Conservation (phyloP, 2,329 filamentous ascomycete genomes). For the Trichoderma lentiforme region DNA sequence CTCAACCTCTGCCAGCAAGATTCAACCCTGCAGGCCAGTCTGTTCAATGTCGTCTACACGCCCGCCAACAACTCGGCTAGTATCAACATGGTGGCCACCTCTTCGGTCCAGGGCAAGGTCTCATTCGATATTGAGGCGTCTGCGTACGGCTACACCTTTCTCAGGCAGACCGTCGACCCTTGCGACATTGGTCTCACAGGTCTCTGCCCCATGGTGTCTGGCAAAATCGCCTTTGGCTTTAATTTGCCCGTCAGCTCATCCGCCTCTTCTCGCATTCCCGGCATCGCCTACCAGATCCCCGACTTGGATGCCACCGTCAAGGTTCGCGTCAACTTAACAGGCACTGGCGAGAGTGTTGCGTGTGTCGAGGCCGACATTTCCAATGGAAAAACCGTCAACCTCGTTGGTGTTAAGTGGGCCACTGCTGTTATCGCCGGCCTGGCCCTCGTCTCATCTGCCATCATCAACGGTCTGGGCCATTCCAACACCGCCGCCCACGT, state of each 20-base stretch:
- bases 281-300: constrained; percentile 83
- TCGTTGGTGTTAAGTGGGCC: constrained; percentile 83
- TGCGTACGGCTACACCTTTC: constrained; percentile 76
- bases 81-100: constrained; percentile 76
- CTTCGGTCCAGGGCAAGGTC: constrained; percentile 77
- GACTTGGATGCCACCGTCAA: constrained; percentile 85
- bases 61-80: constrained; percentile 69
- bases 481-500: constrained; percentile 94
- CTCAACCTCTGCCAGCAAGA: constrained; percentile 81
- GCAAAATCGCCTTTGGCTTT: constrained; percentile 72
- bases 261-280: constrained; percentile 66
- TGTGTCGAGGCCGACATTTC: constrained; percentile 86
- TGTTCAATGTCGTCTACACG: constrained; percentile 82
- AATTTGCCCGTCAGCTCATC: constrained; percentile 58
- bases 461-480: constrained; percentile 86
- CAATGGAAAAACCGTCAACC: constrained; percentile 88
- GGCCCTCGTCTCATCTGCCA: constrained; percentile 77
- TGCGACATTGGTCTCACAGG: constrained; percentile 68
- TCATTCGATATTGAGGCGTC: constrained; percentile 71
- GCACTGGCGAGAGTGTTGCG: constrained; percentile 62
- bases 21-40: constrained; percentile 79
- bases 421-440: constrained; percentile 85
- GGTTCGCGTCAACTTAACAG: constrained; percentile 73
- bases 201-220: constrained; percentile 87
- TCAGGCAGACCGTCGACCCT: constrained; percentile 68